Conservation (phyloP, 768 basidiomycete species). For the Amanita inopinata region DNA sequence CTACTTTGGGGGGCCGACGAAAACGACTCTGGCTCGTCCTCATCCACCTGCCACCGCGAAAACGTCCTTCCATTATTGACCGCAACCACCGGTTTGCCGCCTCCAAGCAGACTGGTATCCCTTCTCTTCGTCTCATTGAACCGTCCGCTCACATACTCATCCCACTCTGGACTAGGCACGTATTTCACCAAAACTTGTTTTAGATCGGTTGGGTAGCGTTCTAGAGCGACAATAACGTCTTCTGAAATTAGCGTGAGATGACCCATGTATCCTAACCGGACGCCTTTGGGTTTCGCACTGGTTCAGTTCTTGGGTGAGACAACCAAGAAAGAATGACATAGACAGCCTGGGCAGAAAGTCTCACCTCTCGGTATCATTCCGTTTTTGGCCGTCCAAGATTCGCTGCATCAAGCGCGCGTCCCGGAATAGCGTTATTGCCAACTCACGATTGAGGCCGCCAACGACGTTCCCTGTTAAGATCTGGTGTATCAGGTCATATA, state of each 20-base stretch:
- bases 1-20: not conserved
- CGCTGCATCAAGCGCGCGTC: slow-evolving; percentile 77
- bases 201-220: slow-evolving; percentile 78
- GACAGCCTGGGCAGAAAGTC: slow-evolving; percentile 12
- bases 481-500: slow-evolving; percentile 94
- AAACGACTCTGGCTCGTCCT: slow-evolving; percentile 32
- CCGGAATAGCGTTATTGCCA: slow-evolving; percentile 78
- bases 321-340: not conserved
- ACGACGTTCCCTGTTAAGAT: slow-evolving; percentile 85
- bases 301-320: no score
- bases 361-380: slow-evolving; percentile 71
- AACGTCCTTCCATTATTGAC: slow-evolving; percentile 20
- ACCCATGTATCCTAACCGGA: slow-evolving; percentile 92
- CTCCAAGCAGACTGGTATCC: slow-evolving; percentile 74
- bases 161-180: slow-evolving; percentile 77
- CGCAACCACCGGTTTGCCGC: slow-evolving; percentile 63
- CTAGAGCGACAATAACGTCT: slow-evolving; percentile 84
- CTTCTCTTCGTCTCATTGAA: slow-evolving; percentile 81
- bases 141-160: slow-evolving; percentile 77
- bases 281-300: slow-evolving; percentile 65
- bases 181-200: slow-evolving; percentile 51
- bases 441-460: slow-evolving; percentile 72
- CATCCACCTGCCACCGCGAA: slow-evolving; percentile 63
- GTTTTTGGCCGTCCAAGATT: slow-evolving; percentile 77
- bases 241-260: slow-evolving; percentile 93